phyloP scores from a whole-genome alignment of 2,329 filamentous ascomycete genomes.

The Colletotrichum sp. region DNA sequence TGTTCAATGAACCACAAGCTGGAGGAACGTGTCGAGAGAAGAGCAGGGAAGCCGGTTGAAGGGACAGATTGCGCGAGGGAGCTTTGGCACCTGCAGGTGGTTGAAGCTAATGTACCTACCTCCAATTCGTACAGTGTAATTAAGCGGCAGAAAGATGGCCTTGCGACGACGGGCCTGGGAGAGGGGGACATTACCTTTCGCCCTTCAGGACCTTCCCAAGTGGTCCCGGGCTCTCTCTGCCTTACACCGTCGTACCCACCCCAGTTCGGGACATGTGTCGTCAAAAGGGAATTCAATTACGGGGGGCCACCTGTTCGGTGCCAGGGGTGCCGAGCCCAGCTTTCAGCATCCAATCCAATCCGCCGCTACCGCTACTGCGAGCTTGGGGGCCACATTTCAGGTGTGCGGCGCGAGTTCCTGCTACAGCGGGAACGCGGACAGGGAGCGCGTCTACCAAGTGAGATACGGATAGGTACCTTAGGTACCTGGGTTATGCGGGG shows the following conservation, averaged over 20 bases:
- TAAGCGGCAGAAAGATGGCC: background rate
- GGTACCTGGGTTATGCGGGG: background rate
- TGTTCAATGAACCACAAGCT: background rate
- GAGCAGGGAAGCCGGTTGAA: conserved; percentile 19
- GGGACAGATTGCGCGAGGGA: conserved; percentile 22
- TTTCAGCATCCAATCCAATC: background rate
- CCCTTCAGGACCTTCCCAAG: conserved; percentile 4
- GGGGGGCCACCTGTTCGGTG: conserved; percentile 4
- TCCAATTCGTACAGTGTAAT: background rate
- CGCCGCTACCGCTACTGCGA: background rate
- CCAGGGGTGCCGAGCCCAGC: background rate
- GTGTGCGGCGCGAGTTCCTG: background rate
- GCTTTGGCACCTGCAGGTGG: background rate
- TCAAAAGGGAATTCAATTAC: conserved; percentile 16
- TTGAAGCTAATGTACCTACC: background rate
- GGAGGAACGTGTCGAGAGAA: conserved; percentile 19
- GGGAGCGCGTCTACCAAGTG: background rate
- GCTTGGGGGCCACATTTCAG: background rate
- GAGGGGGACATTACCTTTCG: conserved; percentile 1
- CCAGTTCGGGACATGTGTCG: conserved; percentile 25
- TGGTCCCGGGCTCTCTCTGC: background rate
- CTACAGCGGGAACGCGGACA: conserved; percentile 5
- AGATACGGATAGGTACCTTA: background rate
- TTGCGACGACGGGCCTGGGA: background rate
- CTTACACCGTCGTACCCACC: background rate